These are phyloP conservation scores for Alternaria ethzedia DNA, from an alignment of 2,329 filamentous ascomycete species.

Conservation along the genomic window DNA sequence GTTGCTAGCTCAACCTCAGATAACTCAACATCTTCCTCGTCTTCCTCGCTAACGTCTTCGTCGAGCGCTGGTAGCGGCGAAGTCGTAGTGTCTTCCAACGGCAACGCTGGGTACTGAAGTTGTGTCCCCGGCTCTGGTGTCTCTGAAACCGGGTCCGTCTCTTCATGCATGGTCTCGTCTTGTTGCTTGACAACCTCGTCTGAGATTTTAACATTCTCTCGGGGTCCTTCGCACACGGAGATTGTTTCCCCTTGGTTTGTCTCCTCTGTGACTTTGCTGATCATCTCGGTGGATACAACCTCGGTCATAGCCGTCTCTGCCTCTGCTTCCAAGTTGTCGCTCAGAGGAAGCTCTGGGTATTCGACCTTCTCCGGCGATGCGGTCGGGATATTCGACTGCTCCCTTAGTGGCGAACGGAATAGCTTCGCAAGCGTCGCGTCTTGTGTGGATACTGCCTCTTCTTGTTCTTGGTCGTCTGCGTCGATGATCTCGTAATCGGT, in stretches of 20 bases:
- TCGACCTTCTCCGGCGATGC: slow-evolving; percentile 18
- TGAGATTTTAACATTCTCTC: background rate
- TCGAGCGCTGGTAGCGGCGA: background rate
- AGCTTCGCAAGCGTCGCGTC: slow-evolving; percentile 28
- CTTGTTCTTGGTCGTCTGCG: background rate
- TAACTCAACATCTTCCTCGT: slow-evolving; percentile 2
- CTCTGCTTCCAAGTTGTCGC: background rate
- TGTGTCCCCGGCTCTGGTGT: background rate
- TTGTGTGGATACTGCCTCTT: slow-evolving; percentile 10
- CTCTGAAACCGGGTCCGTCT: background rate
- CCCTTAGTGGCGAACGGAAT: slow-evolving; percentile 33
- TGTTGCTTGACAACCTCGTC: background rate
- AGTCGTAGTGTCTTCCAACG: background rate
- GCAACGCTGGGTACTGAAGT: slow-evolving; percentile 21
- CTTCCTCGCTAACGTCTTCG: background rate
- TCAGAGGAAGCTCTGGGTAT: slow-evolving; percentile 25
- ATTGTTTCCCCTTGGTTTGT: background rate
- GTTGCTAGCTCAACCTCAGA: background rate
- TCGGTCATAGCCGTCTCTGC: background rate
- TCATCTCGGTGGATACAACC: background rate
- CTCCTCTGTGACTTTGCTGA: background rate
- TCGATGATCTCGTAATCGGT: slow-evolving; percentile 12
- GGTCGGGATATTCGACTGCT: background rate
- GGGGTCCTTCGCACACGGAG: background rate
- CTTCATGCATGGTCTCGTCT: background rate